phyloP scores from a whole-genome alignment of 331 rosid genomes.

The Stylosanthes scabra region DNA sequence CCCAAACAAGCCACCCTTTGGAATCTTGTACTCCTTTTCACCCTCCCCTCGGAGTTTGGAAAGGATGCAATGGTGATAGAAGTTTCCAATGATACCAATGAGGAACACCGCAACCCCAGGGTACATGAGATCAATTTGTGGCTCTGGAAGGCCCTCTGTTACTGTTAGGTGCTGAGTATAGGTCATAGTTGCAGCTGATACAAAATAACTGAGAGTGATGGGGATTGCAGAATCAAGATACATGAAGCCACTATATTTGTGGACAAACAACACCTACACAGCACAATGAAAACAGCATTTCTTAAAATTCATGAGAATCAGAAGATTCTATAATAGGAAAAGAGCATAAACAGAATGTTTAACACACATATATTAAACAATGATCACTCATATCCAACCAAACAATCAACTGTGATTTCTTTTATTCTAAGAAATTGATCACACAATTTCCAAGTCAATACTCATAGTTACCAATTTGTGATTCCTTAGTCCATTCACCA shows the following conservation, averaged over 20 bases:
- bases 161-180: slow-evolving; percentile 69
- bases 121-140: slow-evolving; percentile 53
- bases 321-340: not conserved
- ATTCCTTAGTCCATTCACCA: no score
- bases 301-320: slow-evolving; percentile 3
- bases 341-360: not conserved
- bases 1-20: slow-evolving; percentile 68
- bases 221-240: slow-evolving; percentile 47
- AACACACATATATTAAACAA: not conserved
- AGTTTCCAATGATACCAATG: slow-evolving; percentile 72
- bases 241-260: slow-evolving; percentile 75
- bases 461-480: no score
- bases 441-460: not conserved
- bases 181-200: slow-evolving; percentile 50
- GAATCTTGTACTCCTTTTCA: slow-evolving; percentile 58
- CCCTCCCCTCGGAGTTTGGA: slow-evolving; percentile 52
- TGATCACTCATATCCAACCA: not conserved
- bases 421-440: not conserved
- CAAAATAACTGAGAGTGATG: slow-evolving; percentile 62
- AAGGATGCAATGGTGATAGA: slow-evolving; percentile 78
- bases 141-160: slow-evolving; percentile 57
- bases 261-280: slow-evolving; percentile 74
- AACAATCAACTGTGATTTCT: not conserved
- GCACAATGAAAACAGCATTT: not conserved
- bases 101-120: slow-evolving; percentile 60